Base-by-base conservation (phyloP, 2,329 filamentous ascomycete genomes). In the Cladophialophora immunda region DNA sequence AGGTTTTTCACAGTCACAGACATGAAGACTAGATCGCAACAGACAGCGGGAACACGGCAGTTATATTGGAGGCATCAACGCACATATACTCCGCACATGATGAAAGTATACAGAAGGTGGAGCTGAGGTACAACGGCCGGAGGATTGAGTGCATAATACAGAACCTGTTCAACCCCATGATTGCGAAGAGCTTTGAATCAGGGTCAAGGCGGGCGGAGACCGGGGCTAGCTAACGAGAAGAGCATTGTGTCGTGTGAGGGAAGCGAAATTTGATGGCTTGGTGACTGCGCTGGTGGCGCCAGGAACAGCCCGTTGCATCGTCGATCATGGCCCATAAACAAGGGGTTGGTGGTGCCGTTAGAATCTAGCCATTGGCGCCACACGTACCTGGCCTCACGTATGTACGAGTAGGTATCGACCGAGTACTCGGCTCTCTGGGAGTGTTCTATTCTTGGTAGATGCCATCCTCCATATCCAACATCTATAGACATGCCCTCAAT, bases 1-100 rank as follows among this genome's bases (percentile, higher is more conserved):
- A 72, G 68, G 47, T 70, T 68, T 63, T 66, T 70, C 22, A 72
- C 71, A 3, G 63, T 68, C 32, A 71, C 69, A 54, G 71, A 71
- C 71, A 72, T 70, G 61, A 53, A 54, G 62, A 15, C 22, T 8
- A 38, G 55, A 8, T 41, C 17, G 34, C 55, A 41, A 8, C 17
- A n/a, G n/a, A n/a, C 7, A 30, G 52, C 52, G 15, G 25, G 32
- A 13, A 7, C 38, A 45, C 17, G 13, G 17, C 38, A 19, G 17
- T 19, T 45, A 19, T 19, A 9, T 19, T 19, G 1, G n/a, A 45
- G 17, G 38, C 38, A 45, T 19, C 38, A 19, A 19, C 17, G 17
- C 38, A 45, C n/a, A 19, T 19, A 17, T 17, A n/a, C 36, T 45
- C n/a, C 9, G 38, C 6, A 45, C 17, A 41, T 15, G 13, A 25